These are phyloP conservation scores for Penicillium tannophilum DNA, from an alignment of 495 filamentous ascomycete species.

Conservation along the genomic window DNA sequence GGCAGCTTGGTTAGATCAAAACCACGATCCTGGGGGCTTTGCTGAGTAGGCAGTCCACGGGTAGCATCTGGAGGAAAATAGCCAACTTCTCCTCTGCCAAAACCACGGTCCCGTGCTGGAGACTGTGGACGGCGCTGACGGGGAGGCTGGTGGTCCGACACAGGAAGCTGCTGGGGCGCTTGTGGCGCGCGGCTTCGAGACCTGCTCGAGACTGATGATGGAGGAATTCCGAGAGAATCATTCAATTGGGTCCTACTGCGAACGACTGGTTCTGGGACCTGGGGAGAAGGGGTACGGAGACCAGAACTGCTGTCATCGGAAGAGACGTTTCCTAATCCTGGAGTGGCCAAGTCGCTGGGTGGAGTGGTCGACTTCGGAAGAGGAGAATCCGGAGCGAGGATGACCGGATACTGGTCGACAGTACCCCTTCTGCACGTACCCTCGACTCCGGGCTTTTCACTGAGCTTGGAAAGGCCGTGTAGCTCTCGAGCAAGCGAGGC, in stretches of 20 bases:
- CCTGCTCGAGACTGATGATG: conserved; percentile 19
- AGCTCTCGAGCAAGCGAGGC: conserved; percentile 46
- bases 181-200: conserved; percentile 16
- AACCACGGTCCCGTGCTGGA: background rate
- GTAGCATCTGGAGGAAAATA: background rate
- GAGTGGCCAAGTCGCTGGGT: conserved; percentile 14
- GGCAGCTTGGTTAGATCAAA: background rate
- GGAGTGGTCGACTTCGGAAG: conserved; percentile 21
- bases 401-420: conserved; percentile 50
- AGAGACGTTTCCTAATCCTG: conserved; percentile 27
- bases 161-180: conserved; percentile 1
- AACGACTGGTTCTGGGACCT: conserved; percentile 19
- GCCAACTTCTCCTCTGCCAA: background rate
- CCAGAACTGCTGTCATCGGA: conserved; percentile 40
- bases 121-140: conserved; percentile 12
- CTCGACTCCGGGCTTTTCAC: conserved; percentile 40
- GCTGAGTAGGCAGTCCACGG: background rate
- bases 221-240: conserved; percentile 1
- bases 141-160: background rate
- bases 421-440: conserved; percentile 44
- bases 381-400: conserved; percentile 33
- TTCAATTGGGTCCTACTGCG: conserved; percentile 12
- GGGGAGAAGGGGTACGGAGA: conserved; percentile 35
- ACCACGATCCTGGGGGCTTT: background rate
- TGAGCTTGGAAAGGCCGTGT: conserved; percentile 33